These are phyloP conservation scores for Trichoderma sp. DNA, from an alignment of 2,329 filamentous ascomycete species.

Conservation along the genomic window DNA sequence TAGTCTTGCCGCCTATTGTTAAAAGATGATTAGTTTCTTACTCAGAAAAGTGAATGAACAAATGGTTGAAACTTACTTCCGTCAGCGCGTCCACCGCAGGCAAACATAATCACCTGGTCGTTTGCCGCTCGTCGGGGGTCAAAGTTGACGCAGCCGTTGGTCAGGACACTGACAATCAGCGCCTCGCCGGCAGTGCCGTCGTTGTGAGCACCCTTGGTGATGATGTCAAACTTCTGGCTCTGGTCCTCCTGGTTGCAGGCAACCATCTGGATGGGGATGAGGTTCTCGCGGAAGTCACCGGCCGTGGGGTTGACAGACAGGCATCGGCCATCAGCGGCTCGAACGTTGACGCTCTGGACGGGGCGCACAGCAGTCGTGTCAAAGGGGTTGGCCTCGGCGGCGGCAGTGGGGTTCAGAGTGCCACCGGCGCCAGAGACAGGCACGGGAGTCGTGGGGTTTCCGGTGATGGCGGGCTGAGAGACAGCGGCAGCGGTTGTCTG, in stretches of 20 bases:
- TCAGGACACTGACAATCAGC: slow-evolving; percentile 54
- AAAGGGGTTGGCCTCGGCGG: slow-evolving; percentile 52
- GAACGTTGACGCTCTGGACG: slow-evolving; percentile 51
- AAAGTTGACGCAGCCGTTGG: slow-evolving; percentile 56
- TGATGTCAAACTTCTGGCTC: slow-evolving; percentile 56
- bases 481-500: slow-evolving; percentile 3
- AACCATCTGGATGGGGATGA: slow-evolving; percentile 54
- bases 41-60: not conserved
- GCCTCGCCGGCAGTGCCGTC: slow-evolving; percentile 46
- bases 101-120: slow-evolving; percentile 56
- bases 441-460: slow-evolving; percentile 48
- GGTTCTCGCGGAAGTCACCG: slow-evolving; percentile 58
- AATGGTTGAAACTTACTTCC: slow-evolving; percentile 42
- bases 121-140: slow-evolving; percentile 49
- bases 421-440: slow-evolving; percentile 57
- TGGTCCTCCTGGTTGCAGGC: slow-evolving; percentile 47
- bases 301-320: slow-evolving; percentile 57
- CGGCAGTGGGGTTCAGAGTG: slow-evolving; percentile 53
- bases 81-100: slow-evolving; percentile 56
- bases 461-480: slow-evolving; percentile 23
- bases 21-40: not conserved
- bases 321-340: slow-evolving; percentile 53
- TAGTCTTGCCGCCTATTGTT: slow-evolving; percentile 48
- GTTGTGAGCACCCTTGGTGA: slow-evolving; percentile 56
- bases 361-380: slow-evolving; percentile 53